Percentiles rank a stretch among this genome's conserved stretches.
Evolutionary conservation across 2,329 filamentous ascomycete genomes (phyloP).

Genomic region (Fusarium sp.): DNA sequence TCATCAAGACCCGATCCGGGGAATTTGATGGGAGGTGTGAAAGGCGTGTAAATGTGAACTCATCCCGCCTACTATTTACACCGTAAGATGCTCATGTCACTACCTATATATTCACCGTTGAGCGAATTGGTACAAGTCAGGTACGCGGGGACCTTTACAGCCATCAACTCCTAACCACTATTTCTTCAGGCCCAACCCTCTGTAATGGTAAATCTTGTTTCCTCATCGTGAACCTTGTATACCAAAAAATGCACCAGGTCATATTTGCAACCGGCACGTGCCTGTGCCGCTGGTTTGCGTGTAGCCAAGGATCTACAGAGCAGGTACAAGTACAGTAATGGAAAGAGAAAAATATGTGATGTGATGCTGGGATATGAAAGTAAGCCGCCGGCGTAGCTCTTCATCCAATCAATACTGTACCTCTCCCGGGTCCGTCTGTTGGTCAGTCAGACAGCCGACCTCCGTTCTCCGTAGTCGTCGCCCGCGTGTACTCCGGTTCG

Average conservation of each 20-base stretch:
- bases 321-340: neutral
- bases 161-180: neutral
- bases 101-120: slow-evolving; percentile 1
- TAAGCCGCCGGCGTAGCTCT: neutral
- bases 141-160: neutral
- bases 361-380: slow-evolving; percentile 12
- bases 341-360: slow-evolving; percentile 12
- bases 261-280: slow-evolving; percentile 41
- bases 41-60: slow-evolving; percentile 1
- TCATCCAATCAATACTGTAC: neutral
- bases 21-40: slow-evolving; percentile 3
- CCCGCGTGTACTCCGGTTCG: slow-evolving; percentile 17
- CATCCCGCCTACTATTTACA: neutral
- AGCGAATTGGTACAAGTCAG: slow-evolving; percentile 9
- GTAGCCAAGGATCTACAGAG: slow-evolving; percentile 21
- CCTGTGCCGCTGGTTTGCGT: slow-evolving; percentile 41
- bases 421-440: neutral
- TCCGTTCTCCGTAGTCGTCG: slow-evolving; percentile 6
- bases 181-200: no score
- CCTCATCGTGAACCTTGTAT: slow-evolving; percentile 9
- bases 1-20: slow-evolving; percentile 6
- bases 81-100: neutral
- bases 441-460: slow-evolving; percentile 1
- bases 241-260: slow-evolving; percentile 37
- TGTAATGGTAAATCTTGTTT: neutral